Percentiles rank a stretch among this genome's conserved stretches.
Conservation (phyloP, 495 filamentous ascomycete genomes). For the Rhypophila decipiens region DNA sequence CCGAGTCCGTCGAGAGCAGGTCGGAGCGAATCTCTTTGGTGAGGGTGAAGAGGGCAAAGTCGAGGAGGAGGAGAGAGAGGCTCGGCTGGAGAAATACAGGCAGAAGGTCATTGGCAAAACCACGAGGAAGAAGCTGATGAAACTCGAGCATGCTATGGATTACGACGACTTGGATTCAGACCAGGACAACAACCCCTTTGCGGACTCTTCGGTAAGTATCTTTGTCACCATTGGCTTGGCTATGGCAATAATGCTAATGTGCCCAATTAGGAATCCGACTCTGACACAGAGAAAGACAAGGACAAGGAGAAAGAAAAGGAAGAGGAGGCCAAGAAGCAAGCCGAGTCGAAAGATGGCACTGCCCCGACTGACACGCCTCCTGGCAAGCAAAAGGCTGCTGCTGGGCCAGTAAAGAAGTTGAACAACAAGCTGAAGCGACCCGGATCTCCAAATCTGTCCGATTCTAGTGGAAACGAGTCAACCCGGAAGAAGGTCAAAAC, state of each 20-base stretch:
- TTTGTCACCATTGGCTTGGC: not conserved
- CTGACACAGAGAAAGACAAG: slow-evolving; percentile 34
- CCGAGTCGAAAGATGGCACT: slow-evolving; percentile 61
- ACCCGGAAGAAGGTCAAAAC: slow-evolving; percentile 84
- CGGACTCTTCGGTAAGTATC: slow-evolving; percentile 37
- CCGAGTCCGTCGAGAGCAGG: slow-evolving; percentile 78
- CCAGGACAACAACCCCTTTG: slow-evolving; percentile 57
- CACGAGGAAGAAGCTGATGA: slow-evolving; percentile 70
- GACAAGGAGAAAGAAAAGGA: slow-evolving; percentile 57
- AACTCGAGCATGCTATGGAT: slow-evolving; percentile 75
- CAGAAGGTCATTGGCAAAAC: slow-evolving; percentile 64
- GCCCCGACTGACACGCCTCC: slow-evolving; percentile 66
- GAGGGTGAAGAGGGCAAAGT: slow-evolving; percentile 80
- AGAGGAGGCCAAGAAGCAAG: slow-evolving; percentile 59
- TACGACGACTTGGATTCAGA: slow-evolving; percentile 73
- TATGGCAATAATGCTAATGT: slow-evolving; percentile 6
- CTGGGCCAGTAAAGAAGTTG: slow-evolving; percentile 63
- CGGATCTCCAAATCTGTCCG: slow-evolving; percentile 78
- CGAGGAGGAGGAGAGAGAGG: slow-evolving; percentile 67
- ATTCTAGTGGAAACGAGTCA: slow-evolving; percentile 85
- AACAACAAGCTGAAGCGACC: slow-evolving; percentile 71
- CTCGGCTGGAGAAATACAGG: slow-evolving; percentile 61
- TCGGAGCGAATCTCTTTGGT: slow-evolving; percentile 80
- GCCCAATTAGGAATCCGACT: slow-evolving; percentile 28
- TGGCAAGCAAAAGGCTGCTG: slow-evolving; percentile 46